phyloP scores from a whole-genome alignment of 805 yeast species.

The Helenozyma baotianmanensis region DNA sequence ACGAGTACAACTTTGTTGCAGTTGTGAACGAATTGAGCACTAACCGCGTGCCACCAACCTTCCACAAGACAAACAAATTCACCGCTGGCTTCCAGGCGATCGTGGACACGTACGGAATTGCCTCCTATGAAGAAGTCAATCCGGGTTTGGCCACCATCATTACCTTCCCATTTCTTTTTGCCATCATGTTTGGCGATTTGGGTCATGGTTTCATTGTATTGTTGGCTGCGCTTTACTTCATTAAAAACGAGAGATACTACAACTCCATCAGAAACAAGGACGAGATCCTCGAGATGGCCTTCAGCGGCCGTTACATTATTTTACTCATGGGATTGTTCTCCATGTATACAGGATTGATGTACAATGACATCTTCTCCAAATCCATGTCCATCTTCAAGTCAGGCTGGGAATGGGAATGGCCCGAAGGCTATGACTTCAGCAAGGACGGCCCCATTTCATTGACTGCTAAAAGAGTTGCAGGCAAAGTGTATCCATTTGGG shows the following conservation, averaged over 20 bases:
- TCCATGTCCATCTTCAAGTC: constrained; percentile 63
- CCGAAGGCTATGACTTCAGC: constrained; percentile 39
- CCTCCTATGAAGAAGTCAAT: constrained; percentile 69
- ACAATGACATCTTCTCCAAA: constrained; percentile 68
- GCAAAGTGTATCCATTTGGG: constrained; percentile 58
- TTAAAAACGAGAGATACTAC: constrained; percentile 50
- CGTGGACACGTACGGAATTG: constrained; percentile 74
- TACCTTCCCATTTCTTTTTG: constrained; percentile 79
- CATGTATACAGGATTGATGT: constrained; percentile 68
- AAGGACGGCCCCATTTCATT: constrained; percentile 29
- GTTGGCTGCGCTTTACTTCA: constrained; percentile 51
- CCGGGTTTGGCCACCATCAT: constrained; percentile 72
- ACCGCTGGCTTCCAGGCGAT: constrained; percentile 67
- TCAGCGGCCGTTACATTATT: constrained; percentile 63
- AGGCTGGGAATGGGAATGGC: constrained; percentile 61
- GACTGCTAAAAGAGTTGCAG: constrained; percentile 37
- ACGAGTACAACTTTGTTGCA: constrained; percentile 19
- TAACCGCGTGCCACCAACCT: constrained; percentile 66
- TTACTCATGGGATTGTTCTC: constrained; percentile 69
- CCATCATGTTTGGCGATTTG: constrained; percentile 79
- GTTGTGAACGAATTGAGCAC: constrained; percentile 60
- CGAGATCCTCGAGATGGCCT: constrained; percentile 77
- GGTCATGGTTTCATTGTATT: constrained; percentile 70
- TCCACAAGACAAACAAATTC: constrained; percentile 64
- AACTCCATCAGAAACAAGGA: constrained; percentile 55